Evolutionary conservation across 116 monocot genomes (phyloP), one percentile per base, ranked within the genome.

Genomic region (Posidonia oceanica): DNA sequence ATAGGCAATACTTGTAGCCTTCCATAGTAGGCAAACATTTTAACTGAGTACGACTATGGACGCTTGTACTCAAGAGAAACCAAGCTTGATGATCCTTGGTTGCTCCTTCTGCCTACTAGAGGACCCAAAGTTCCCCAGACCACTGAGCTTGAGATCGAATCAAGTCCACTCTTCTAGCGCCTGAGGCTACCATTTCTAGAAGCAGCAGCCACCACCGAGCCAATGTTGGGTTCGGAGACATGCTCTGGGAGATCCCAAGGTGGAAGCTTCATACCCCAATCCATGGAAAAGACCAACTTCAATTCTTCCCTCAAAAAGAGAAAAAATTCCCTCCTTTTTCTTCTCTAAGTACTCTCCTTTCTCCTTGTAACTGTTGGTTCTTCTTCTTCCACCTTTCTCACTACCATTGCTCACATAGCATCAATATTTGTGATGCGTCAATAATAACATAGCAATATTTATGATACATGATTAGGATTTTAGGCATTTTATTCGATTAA

Each of bases 101-200:
- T 73, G 76, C 15, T 58, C 71, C 52, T 75, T 84, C 80, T 75
- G 78, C 65, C 69, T 59, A 15, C 68, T 60, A 8, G 75, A 54
- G 20, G 63, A 38, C 0, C 69, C 76, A 12, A 72, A 76, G 53
- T 83, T 81, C 16, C 74, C 87, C 59, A 81, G 65, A 0, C 83
- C 81, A 13, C 85, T 81, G 15, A 91, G 85, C 71, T 91, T 91
- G 61, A 87, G 78, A 39, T 91, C 91, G 87, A 84, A 36, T 70
- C 85, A 54, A 63, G 39, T 12, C 37, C 36, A 37, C 51, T 75
- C 17, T 57, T 16, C 55, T 57, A 69, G 12, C 36, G 37, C 0
- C 37, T 62, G 0, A 59, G 20, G 22, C 59, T 51, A 14, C 70
- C 56, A 52, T 75, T 79, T 22, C 39, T 55, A 3, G 64, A 52